phyloP scores from a whole-genome alignment of 2,329 filamentous ascomycete species.

The Claviceps humidiphila region DNA sequence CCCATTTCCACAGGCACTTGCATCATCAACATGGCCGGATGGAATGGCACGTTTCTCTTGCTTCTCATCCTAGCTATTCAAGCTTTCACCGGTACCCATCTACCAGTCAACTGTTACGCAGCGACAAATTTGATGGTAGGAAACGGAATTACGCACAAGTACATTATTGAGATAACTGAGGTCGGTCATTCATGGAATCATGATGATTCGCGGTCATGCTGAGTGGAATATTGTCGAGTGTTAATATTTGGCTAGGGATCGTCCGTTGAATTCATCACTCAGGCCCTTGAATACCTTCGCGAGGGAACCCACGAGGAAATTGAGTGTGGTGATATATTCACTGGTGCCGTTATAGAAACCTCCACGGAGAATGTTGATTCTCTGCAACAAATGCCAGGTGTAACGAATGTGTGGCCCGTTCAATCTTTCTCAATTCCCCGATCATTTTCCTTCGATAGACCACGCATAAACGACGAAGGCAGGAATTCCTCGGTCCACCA shows the following conservation, averaged over 20 bases:
- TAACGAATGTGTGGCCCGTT: constrained; percentile 24
- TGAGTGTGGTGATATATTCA: constrained; percentile 23
- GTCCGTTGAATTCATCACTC: constrained; percentile 9
- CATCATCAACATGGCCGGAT: not conserved
- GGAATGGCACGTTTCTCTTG: not conserved
- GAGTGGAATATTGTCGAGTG: not conserved
- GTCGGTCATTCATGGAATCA: constrained; percentile 5
- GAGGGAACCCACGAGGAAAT: constrained; percentile 14
- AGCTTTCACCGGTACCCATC: not conserved
- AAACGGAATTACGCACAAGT: constrained; percentile 11
- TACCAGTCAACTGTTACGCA: not conserved
- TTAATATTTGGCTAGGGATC: constrained; percentile 3
- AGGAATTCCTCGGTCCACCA: constrained; percentile 17
- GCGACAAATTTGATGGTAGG: not conserved
- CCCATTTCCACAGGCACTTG: not conserved
- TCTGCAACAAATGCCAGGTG: constrained; percentile 18
- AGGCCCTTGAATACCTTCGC: constrained; percentile 10
- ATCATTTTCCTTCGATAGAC: not conserved
- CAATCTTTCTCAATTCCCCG: constrained; percentile 11
- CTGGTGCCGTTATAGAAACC: constrained; percentile 21
- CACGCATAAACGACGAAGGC: constrained; percentile 12
- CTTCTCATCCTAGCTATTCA: not conserved
- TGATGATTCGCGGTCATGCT: not conserved
- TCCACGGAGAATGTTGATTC: constrained; percentile 19
- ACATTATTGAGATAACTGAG: constrained; percentile 13